These are phyloP conservation scores for Oryza officinalis DNA, from an alignment of 176 grass and related monocot species.

Conservation along the genomic window DNA sequence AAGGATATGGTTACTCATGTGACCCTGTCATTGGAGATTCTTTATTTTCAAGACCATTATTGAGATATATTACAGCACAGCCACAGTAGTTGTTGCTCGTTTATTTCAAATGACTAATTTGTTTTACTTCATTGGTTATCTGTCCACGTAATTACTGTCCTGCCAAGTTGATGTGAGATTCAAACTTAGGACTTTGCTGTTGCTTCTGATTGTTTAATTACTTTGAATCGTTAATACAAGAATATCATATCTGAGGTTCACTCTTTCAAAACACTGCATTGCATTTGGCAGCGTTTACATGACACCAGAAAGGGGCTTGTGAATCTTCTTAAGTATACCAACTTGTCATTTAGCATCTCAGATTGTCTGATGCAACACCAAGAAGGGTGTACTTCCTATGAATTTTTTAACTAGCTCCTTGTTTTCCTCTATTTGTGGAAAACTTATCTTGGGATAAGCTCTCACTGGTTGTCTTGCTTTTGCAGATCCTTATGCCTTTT, in stretches of 20 bases:
- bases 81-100: background rate
- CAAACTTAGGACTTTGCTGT: background rate
- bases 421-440: background rate
- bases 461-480: background rate
- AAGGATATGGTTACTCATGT: slow-evolving; percentile 11
- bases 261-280: background rate
- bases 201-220: slow-evolving; percentile 11
- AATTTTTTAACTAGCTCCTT: background rate
- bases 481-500: slow-evolving; percentile 35
- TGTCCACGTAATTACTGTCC: background rate
- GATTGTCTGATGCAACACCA: background rate
- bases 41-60: background rate
- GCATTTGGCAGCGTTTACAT: slow-evolving; percentile 3
- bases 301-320: background rate
- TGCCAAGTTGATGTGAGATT: background rate
- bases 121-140: background rate
- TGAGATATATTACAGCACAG: background rate
- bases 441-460: slow-evolving; percentile 7
- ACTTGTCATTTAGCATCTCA: background rate
- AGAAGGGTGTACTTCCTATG: background rate
- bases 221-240: background rate
- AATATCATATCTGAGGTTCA: background rate
- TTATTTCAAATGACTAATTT: background rate
- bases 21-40: background rate
- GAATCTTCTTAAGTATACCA: background rate